Conservation (phyloP, 2,329 filamentous ascomycete species). For the Zasmidium citrigriseum region DNA sequence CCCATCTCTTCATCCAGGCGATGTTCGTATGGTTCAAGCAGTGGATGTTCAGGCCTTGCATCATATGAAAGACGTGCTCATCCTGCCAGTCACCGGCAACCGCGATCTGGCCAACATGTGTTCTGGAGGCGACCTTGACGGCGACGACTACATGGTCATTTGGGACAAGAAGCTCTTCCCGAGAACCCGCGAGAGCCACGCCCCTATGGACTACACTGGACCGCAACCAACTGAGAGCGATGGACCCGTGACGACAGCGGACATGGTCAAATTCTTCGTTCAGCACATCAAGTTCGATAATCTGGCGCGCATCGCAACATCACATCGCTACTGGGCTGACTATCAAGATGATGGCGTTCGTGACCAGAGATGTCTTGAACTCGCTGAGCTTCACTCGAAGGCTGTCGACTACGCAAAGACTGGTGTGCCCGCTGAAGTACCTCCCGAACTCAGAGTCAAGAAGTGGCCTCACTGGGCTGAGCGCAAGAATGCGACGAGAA, state of each 20-base stretch:
- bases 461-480: constrained; percentile 89
- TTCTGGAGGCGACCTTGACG: constrained; percentile 92
- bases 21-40: constrained; percentile 83
- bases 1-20: constrained; percentile 89
- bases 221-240: constrained; percentile 58
- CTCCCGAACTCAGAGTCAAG: constrained; percentile 58
- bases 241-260: constrained; percentile 66
- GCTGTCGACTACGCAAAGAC: constrained; percentile 96
- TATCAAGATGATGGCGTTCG: constrained; percentile 60
- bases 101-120: constrained; percentile 89
- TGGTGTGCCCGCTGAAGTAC: constrained; percentile 73
- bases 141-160: constrained; percentile 91
- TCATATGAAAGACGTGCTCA: constrained; percentile 81
- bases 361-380: constrained; percentile 66
- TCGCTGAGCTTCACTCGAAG: constrained; percentile 81
- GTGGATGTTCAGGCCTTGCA: constrained; percentile 72
- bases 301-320: constrained; percentile 74
- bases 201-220: constrained; percentile 75
- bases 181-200: constrained; percentile 62
- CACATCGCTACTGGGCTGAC: constrained; percentile 80
- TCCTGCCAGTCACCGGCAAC: constrained; percentile 82
- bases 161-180: constrained; percentile 82
- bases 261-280: constrained; percentile 84
- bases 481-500: constrained; percentile 43
- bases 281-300: constrained; percentile 89